A percentile compares a stretch with the other conserved stretches of the same genome.
Conservation (phyloP, 192 early-diverging fungal genomes). For the Gryganskiella cystojenkinii region DNA sequence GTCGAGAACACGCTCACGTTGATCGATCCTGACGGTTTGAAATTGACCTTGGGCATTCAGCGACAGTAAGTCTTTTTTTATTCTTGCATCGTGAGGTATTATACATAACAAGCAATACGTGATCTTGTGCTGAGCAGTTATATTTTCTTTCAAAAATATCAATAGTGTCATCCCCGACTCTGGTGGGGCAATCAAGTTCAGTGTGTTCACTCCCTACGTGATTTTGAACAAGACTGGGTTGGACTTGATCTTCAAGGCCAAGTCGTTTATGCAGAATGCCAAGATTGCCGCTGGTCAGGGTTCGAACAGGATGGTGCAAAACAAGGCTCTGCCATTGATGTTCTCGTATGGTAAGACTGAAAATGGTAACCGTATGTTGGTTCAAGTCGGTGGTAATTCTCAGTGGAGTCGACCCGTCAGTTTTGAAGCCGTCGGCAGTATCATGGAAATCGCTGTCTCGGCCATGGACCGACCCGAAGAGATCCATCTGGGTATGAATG, state of each 20-base stretch:
- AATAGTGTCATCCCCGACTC: constrained; percentile 68
- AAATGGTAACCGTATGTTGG: constrained; percentile 81
- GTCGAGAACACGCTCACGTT: constrained; percentile 81
- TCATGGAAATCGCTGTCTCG: constrained; percentile 80
- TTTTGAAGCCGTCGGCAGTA: constrained; percentile 95
- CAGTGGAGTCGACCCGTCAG: constrained; percentile 74
- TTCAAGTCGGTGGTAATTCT: constrained; percentile 70
- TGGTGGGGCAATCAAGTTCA: constrained; percentile 83
- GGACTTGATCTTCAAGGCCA: constrained; percentile 79
- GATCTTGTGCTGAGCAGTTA: too few relatives aligned
- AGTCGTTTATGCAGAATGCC: constrained; percentile 81
- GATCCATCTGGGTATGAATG: constrained; percentile 83
- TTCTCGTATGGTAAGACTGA: constrained; percentile 94
- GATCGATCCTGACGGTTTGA: constrained; percentile 69
- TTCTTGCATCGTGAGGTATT: too few relatives aligned
- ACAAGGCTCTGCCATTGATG: constrained; percentile 81
- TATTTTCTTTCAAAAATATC: neutral
- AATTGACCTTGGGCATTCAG: constrained; percentile 73
- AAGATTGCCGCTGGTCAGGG: constrained; percentile 78
- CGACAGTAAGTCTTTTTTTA: constrained; percentile 66
- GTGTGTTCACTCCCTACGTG: constrained; percentile 93
- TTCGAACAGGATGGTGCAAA: constrained; percentile 36
- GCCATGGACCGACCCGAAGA: constrained; percentile 61
- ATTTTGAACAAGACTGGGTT: constrained; percentile 94
- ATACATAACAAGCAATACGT: too few relatives aligned